Evolutionary conservation across 2,329 filamentous ascomycete genomes (phyloP).

Genomic region (Hypoxylon sp.): DNA sequence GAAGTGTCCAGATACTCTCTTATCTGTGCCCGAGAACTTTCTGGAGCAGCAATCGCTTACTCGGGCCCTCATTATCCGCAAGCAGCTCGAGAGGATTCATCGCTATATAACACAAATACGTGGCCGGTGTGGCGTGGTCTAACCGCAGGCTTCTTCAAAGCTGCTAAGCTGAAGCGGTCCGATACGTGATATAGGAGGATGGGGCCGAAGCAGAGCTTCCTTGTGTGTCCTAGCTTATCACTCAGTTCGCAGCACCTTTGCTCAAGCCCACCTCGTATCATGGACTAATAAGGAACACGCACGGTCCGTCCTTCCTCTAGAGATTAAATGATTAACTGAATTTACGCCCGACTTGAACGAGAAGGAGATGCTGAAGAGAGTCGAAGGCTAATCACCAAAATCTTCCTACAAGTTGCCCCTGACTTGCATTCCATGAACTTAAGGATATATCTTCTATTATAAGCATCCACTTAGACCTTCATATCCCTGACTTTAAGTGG

Average conservation of each 20-base stretch:
- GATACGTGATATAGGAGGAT: neutral
- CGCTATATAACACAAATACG: neutral
- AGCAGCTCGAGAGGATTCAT: neutral
- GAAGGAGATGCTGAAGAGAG: no score
- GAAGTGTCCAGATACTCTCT: no score
- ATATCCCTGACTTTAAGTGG: no score
- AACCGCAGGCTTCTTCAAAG: neutral
- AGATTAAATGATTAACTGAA: neutral
- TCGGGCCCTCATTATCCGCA: neutral
- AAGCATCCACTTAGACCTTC: no score
- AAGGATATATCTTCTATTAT: no score
- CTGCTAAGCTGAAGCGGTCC: neutral
- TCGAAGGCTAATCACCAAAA: no score
- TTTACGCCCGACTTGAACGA: neutral
- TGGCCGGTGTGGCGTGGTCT: neutral
- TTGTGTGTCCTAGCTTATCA: neutral
- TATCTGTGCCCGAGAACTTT: neutral
- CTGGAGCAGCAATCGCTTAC: neutral
- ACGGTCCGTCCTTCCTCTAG: neutral
- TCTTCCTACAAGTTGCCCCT: neutral
- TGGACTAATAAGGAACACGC: neutral
- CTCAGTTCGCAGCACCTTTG: neutral
- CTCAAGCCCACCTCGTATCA: neutral
- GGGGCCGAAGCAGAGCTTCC: neutral
- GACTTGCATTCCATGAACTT: no score